Percentiles rank a stretch among this genome's conserved stretches.
phyloP scores from a whole-genome alignment of 2,329 filamentous ascomycete species.

The Coniochaeta sp. region DNA sequence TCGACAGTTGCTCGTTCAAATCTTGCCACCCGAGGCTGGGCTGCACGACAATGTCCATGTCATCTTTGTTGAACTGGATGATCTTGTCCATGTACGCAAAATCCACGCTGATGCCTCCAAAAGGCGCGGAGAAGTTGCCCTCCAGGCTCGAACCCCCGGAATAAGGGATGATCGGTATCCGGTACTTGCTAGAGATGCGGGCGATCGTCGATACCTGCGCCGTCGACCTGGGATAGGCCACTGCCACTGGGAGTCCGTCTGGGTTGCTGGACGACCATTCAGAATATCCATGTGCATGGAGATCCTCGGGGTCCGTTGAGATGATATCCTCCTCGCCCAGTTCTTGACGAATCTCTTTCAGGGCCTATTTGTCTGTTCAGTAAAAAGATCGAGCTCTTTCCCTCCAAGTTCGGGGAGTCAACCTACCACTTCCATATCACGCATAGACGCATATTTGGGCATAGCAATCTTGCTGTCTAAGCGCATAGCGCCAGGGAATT shows the following conservation, averaged over 20 bases:
- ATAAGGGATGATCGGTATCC: conserved; percentile 78
- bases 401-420: background rate
- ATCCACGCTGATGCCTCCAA: conserved; percentile 82
- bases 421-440: conserved; percentile 34
- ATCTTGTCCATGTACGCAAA: conserved; percentile 84
- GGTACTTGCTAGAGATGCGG: conserved; percentile 68
- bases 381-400: background rate
- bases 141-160: conserved; percentile 83
- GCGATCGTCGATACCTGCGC: conserved; percentile 52
- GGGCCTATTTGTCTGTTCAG: conserved; percentile 29
- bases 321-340: conserved; percentile 46
- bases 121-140: conserved; percentile 82
- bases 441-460: conserved; percentile 29
- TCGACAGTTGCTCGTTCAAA: conserved; percentile 63
- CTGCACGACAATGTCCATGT: conserved; percentile 91
- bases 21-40: conserved; percentile 90
- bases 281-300: conserved; percentile 57
- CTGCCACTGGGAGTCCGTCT: conserved; percentile 52
- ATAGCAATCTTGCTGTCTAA: conserved; percentile 17
- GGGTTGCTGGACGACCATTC: conserved; percentile 59
- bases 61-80: conserved; percentile 69
- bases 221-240: conserved; percentile 55
- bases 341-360: conserved; percentile 44
- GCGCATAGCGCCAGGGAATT: conserved; percentile 15
- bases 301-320: conserved; percentile 54